Base-by-base conservation (phyloP, 495 filamentous ascomycete genomes). In the Penicillium fimorum region DNA sequence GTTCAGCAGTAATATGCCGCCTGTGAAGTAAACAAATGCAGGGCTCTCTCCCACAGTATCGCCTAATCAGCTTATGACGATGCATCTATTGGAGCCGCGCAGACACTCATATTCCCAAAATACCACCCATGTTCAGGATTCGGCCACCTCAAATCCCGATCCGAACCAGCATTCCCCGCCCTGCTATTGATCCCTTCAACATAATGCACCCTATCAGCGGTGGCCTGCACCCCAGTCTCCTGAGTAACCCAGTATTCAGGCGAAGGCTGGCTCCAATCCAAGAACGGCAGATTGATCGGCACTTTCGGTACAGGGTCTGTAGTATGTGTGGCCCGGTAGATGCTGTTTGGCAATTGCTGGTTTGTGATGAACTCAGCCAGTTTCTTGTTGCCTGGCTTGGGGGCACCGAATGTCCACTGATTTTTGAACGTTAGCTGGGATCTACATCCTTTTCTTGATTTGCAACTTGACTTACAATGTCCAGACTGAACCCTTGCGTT, bases 241-340 rank as follows among this genome's bases (percentile, higher is more conserved):
- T 25, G 8, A 17, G 46, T 65, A 51, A 82, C 76, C 61, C 73
- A 89, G 73, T 84, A 89, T 72, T 90, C 87, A 1, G 87, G 86
- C 43, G 72, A 79, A 15, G 79, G 75, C 61, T 89, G 87, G 46
- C 70, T 67, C 68, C 75, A 90, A 42, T 77, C 80, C 2, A 29
- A 27, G 20, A 25, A 46, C n/a, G 80, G 42, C 9, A 73, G 1
- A 40, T 76, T 60, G 4, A 81, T 81, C 4, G 86, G 85, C 12
- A 87, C 67, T 9, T 79, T 74, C 2, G 87, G 82, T 1, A 88
- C 77, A 3, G 79, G 77, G 70, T 90, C 87, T 61, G 84, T 70
- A n/a, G 61, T 57, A 66, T 89, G 84, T 5, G 87, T 90, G 43
- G 86, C 76, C 60, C 87, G 83, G 68, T 73, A 88, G 55, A 80